These are phyloP conservation scores for Raffaelea deltoideospora DNA, from an alignment of 2,329 filamentous ascomycete genomes.

Conservation along the genomic window DNA sequence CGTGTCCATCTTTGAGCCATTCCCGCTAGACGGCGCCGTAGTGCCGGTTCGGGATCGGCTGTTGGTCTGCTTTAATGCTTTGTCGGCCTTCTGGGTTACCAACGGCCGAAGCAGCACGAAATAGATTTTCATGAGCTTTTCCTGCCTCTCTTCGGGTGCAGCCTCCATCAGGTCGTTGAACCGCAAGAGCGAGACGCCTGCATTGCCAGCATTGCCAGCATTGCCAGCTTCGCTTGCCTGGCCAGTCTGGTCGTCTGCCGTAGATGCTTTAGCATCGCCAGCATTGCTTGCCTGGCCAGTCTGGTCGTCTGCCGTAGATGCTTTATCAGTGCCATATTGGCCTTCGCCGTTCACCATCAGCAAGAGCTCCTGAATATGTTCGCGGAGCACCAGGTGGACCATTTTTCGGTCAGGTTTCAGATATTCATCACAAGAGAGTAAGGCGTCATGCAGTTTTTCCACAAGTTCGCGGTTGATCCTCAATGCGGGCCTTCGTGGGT, in stretches of 20 bases:
- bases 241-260: background rate
- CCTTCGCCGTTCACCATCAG: conserved; percentile 27
- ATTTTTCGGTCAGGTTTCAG: conserved; percentile 18
- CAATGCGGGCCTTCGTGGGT: background rate
- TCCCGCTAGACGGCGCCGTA: no score
- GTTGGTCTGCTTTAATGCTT: conserved; percentile 5
- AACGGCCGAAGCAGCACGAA: conserved; percentile 27
- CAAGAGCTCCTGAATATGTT: conserved; percentile 33
- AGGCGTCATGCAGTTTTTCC: conserved; percentile 22
- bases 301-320: background rate
- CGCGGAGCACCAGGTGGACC: conserved; percentile 30
- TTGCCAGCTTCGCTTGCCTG: no score
- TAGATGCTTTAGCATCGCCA: no score
- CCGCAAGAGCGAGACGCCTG: conserved; percentile 15
- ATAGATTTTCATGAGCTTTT: conserved; percentile 35
- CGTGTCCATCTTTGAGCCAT: conserved; percentile 8
- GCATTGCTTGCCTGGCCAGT: no score
- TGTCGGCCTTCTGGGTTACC: conserved; percentile 21
- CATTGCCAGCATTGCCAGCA: no score
- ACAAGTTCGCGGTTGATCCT: conserved; percentile 20
- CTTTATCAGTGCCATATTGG: conserved; percentile 11
- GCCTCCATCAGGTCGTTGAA: conserved; percentile 32
- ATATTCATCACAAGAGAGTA: conserved; percentile 27
- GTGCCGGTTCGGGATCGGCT: background rate
- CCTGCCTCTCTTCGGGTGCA: conserved; percentile 31